phyloP scores from a whole-genome alignment of 257 asterid species.

The Lycium ferocissimum region DNA sequence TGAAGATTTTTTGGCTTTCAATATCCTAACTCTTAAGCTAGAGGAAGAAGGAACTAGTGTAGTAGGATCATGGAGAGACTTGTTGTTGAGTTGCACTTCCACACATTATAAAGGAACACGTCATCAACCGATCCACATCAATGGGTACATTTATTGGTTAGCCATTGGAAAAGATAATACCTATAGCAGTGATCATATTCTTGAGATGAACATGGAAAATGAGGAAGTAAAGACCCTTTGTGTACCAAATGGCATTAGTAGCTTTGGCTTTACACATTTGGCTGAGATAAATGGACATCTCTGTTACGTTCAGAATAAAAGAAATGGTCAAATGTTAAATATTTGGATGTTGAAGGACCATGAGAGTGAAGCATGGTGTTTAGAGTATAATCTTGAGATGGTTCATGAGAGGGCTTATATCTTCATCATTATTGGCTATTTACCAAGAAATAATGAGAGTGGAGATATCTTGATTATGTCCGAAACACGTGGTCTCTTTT shows the following conservation, averaged over 20 bases:
- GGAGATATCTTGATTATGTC: background rate
- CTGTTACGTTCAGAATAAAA: background rate
- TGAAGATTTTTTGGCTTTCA: background rate
- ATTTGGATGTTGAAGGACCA: background rate
- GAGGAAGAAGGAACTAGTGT: background rate
- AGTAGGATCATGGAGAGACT: background rate
- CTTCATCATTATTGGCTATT: background rate
- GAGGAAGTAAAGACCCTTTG: background rate
- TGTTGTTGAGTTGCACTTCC: background rate
- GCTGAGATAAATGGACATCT: background rate
- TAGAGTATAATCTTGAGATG: background rate
- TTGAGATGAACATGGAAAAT: constrained; percentile 18
- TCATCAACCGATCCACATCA: background rate
- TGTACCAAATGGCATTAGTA: background rate
- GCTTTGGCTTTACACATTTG: background rate
- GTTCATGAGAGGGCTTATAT: background rate
- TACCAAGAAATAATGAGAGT: background rate
- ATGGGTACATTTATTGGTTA: background rate
- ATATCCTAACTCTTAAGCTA: background rate
- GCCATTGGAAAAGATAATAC: background rate
- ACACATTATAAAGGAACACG: background rate
- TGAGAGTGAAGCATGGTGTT: background rate
- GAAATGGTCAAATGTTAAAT: background rate
- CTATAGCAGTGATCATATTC: background rate
- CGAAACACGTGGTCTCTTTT: background rate